Evolutionary conservation across 2,329 filamentous ascomycete genomes (phyloP).

Genomic region (Pezicula radicicola): DNA sequence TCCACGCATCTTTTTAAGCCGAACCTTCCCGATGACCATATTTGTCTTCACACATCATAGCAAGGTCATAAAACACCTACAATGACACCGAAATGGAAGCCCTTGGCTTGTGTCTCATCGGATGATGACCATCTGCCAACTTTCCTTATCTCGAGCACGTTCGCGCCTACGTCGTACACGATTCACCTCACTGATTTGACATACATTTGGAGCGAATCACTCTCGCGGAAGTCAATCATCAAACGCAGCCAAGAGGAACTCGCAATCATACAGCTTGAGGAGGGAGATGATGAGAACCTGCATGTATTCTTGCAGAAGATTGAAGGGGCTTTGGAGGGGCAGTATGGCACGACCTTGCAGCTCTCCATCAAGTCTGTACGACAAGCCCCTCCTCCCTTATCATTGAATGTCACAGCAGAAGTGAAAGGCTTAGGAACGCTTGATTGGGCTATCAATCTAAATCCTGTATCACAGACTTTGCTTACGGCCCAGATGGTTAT

Average conservation of each 20-base stretch:
- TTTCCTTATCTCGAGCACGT: conserved; percentile 60
- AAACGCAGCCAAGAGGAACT: conserved; percentile 58
- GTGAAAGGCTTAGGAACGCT: conserved; percentile 62
- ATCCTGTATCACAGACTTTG: conserved; percentile 28
- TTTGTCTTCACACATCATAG: too few species aligned
- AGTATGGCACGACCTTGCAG: conserved; percentile 40
- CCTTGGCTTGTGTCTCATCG: conserved; percentile 13
- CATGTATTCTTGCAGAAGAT: conserved; percentile 64
- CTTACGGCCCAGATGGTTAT: conserved; percentile 43
- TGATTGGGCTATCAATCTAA: conserved; percentile 61
- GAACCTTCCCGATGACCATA: background rate
- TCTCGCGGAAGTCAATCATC: conserved; percentile 61
- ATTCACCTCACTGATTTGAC: conserved; percentile 69
- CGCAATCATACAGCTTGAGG: conserved; percentile 71
- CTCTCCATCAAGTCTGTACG: conserved; percentile 40
- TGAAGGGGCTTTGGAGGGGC: conserved; percentile 40
- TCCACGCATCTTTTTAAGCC: too few species aligned
- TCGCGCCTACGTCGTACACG: conserved; percentile 55
- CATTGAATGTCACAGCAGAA: conserved; percentile 53
- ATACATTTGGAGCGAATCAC: conserved; percentile 67
- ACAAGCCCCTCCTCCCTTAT: conserved; percentile 30
- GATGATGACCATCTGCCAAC: conserved; percentile 44
- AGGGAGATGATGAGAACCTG: conserved; percentile 63
- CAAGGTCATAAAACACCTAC: background rate
- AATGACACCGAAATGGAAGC: conserved; percentile 21